Base-by-base conservation (phyloP, 2,329 filamentous ascomycete species). In the Colletotrichum euphorbiae region DNA sequence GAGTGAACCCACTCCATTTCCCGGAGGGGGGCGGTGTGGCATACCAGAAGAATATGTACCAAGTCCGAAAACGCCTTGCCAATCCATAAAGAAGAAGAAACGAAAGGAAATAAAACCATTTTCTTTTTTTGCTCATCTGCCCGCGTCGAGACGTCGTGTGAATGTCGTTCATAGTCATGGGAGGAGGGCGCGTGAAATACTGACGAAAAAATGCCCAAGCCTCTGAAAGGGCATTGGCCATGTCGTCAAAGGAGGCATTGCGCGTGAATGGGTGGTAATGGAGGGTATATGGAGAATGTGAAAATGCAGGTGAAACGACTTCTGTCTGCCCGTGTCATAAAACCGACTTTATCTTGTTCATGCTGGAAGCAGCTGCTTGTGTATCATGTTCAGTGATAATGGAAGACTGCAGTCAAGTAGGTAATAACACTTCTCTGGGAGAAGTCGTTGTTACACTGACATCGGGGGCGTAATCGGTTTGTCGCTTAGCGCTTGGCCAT, bases 401-500 rank as follows among this genome's bases (percentile, higher is more conserved):
- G 31, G 42, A 62, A 48, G 11, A 6, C 11, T 24, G 42, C 9
- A 31, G 19, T 31, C 19, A 7, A n/a, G 9, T 9, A 38, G 1
- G 46, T 21, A 12, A 28, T 21, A 6, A n/a, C 28, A 21, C 13
- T 8, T 28, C 48, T 6, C 21, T 33, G 24, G 19, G 24, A 38
- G n/a, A 12, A 24, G 7, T 59, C 42, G 17, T 57, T 42, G 19
- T 40, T 12, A 28, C 7, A 9, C 36, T 17, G 31, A 40, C 38
- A 38, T 7, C 9, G 28, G 12, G 19, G 55, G 12, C 17, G 33
- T 15, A 28, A 36, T 62, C 24, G 19, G 21, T 33, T 43, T 31
- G 38, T 28, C n/a, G 21, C 43, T 66, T 71, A 72, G 33, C 71
- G 71, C 59, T 75, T 75, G 58, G 77, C 65, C 65, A 68, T 68